Base-by-base conservation (phyloP, 2,329 filamentous ascomycete genomes). In the Laburnicola sp. region DNA sequence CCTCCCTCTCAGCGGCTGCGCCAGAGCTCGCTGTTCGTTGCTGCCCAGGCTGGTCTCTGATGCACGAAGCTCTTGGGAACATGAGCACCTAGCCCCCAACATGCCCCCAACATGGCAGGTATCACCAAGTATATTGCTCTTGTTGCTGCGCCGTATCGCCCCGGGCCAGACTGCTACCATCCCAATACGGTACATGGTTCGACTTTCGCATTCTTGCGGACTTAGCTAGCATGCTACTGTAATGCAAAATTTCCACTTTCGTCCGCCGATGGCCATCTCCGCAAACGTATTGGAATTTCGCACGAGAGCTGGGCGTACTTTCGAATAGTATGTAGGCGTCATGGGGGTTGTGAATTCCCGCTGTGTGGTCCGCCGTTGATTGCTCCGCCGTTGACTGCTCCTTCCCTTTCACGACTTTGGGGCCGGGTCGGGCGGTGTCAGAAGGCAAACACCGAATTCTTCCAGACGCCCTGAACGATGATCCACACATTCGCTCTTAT, bases 81-180 rank as follows among this genome's bases (percentile, higher is more conserved):
- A 11, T 22, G 23, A 16, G 6, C 10, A 28, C 43, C 16, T 26
- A 34, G 35, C 43, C 40, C 48, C 48, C 37, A 51, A 44, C 16
- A 37, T 27, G 43, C 43, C 40, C 48, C 48, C 37, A 51, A 44
- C 16, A 37, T 27, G 43, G 53, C 42, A 56, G 53, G 54, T 57
- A 48, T 41, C 48, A 57, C 51, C 25, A 41, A 32, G n/a, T 53
- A 53, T 57, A 51, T 57, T 57, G 47, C 41, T 36, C 42, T 50
- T 47, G 37, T 28, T 38, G 50, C 38, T 28, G 31, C 28, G 45
- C 37, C 27, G 26, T 49, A 55, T 30, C 32, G 25, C 23, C 10
- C 32, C 21, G n/a, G 21, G 22, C 10, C 36, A 27, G 35, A n/a
- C n/a, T 39, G 36, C 26, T 38, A 36, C 45, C 23, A 9, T 37